Base-by-base conservation (phyloP, 2,329 filamentous ascomycete species). In the Diplodia seriata region DNA sequence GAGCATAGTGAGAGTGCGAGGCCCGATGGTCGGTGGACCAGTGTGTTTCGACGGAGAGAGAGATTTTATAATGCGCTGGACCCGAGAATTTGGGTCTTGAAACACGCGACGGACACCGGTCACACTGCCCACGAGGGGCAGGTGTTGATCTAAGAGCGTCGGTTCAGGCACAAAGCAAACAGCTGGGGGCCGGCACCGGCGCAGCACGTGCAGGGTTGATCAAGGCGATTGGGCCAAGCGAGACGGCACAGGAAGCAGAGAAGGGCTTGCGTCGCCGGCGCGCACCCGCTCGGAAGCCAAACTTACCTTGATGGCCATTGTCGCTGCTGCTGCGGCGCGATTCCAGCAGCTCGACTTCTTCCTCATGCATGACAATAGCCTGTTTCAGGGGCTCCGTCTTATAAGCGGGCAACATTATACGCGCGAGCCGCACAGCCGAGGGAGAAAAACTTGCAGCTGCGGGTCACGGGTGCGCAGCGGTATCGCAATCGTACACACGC, bases 1-100 rank as follows among this genome's bases (percentile, higher is more conserved):
- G 31, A 62, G 15, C 64, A 67, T 67, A 29, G 54, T 54, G 64
- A 67, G 20, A 20, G 59, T 47, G 15, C 43, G 40, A 26, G 26
- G 59, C n/a, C 31, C n/a, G 12, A 38, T 23, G 47, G 11, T 51
- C n/a, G 43, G n/a, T 8, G 47, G 11, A 15, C 23, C 38, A 3
- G 7, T 53, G 4, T 54, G 54, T 38, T 38, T 56, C 31, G 31
- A 26, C 14, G 43, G 59, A 12, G 43, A 6, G 11, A 43, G n/a
- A 12, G 33, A 43, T 33, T 49, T 49, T 49, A 47, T 31, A 59
- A 38, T 23, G 12, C 38, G 57, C 3, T 33, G 12, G 7, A 36
- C 20, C 23, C 18, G 12, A 4, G 15, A 4, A 33, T 6, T n/a
- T 18, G 57, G 23, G 31, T 49, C 14, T 8, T 29, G 57, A 61